These are phyloP conservation scores for Vaccinium myrtillus DNA, from an alignment of 148 eudicot species.

Conservation along the genomic window DNA sequence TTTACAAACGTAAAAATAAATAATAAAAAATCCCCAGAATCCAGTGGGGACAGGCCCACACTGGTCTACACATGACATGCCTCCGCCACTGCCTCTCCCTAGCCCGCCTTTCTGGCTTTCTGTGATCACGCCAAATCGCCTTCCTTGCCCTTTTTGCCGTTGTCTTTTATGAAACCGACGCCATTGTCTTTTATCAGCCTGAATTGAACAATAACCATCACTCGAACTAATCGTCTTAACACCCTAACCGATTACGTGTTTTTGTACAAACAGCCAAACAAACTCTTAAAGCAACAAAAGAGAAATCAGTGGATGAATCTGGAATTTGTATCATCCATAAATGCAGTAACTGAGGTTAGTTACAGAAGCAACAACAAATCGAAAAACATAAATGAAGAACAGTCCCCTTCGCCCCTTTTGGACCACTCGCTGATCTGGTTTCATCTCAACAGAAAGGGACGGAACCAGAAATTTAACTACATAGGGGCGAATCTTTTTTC, in stretches of 20 bases:
- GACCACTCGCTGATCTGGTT: not conserved
- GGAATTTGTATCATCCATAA: not conserved
- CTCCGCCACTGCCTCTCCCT: not conserved
- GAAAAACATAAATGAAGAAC: not conserved
- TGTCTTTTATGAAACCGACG: not conserved
- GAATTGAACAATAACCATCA: not conserved
- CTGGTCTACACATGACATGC: too few relatives aligned
- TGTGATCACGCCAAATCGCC: not conserved
- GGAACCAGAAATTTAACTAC: too few relatives aligned
- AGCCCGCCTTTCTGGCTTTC: not conserved
- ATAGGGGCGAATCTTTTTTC: too few relatives aligned
- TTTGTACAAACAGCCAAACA: not conserved
- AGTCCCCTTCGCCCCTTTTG: not conserved
- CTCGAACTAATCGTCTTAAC: not conserved
- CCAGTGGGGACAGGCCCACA: too few relatives aligned
- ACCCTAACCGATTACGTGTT: not conserved
- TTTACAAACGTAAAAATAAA: too few relatives aligned
- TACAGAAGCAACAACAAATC: not conserved
- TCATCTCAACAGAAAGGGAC: not conserved
- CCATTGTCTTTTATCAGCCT: not conserved
- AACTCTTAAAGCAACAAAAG: not conserved
- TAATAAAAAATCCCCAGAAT: too few relatives aligned
- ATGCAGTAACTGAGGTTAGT: not conserved
- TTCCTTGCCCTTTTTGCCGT: not conserved
- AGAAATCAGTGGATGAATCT: not conserved